Base-by-base conservation (phyloP, 805 yeast species). In the Sugiyamaella qingdaonensis region DNA sequence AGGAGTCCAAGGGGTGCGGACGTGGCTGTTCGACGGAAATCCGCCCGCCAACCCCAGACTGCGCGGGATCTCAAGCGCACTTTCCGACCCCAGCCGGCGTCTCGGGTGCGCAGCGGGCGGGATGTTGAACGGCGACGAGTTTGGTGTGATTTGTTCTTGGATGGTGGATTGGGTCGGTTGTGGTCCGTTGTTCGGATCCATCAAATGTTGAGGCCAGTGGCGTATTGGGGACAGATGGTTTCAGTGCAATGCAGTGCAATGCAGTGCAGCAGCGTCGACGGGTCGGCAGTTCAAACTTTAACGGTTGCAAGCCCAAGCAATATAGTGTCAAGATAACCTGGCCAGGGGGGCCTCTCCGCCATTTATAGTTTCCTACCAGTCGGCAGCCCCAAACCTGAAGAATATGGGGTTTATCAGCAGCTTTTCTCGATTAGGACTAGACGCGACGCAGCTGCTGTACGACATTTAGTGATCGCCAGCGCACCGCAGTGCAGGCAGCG, bases 61-160 rank as follows among this genome's bases (percentile, higher is more conserved):
- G 2, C 53, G 35, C 4, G 49, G 44, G 37, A 34, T 50, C 10
- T 43, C 53, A 31, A 46, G 8, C 10, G 49, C 29, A 16, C 53
- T 41, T 24, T 50, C 44, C 2, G 49, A 45, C 18, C 49, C 50
- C 16, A 18, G 19, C 24, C 50, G 34, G n/a, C 42, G 32, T 31
- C 36, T 39, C 19, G 36, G 31, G 24, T 39, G 43, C 16, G 3
- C 16, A 19, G 43, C 14, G 24, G 43, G 43, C 19, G 43, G 43
- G 24, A 39, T 39, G 5, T 16, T 21, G 13, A 39, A 39, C 13
- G 43, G 43, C 14, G 19, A 39, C 9, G 43, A n/a, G 21, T 39
- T 39, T 8, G 43, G 43, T 14, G 19, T 16, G 5, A 34, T 9
- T 34, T 13, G 37, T 11, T 39, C 43, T 39, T 39, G 43, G 24